Evolutionary conservation across 1,284 basidiomycete genomes (phyloP).

Genomic region (Naganishia cerealis): DNA sequence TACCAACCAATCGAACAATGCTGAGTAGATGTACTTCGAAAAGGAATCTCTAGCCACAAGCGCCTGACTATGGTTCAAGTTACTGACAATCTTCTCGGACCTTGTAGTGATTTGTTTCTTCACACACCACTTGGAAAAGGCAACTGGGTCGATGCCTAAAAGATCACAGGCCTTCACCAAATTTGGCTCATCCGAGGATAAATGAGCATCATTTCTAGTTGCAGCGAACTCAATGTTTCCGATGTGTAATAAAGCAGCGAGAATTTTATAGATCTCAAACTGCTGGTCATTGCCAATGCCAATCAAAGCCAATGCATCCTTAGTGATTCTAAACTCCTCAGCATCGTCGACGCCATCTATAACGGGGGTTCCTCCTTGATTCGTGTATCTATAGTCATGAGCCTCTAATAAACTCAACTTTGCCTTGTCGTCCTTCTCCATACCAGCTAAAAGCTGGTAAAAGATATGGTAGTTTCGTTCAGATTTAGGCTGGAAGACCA

Average conservation of each 20-base stretch:
- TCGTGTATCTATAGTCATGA: conserved; percentile 79
- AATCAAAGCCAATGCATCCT: conserved; percentile 91
- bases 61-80: conserved; percentile 84
- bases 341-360: conserved; percentile 92
- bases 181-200: conserved; percentile 81
- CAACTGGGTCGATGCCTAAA: conserved; percentile 82
- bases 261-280: conserved; percentile 93
- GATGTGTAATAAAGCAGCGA: conserved; percentile 90
- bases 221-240: conserved; percentile 91
- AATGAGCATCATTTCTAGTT: conserved; percentile 72
- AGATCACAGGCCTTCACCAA: conserved; percentile 80
- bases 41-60: conserved; percentile 95
- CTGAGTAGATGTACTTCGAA: conserved; percentile 97
- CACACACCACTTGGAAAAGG: conserved; percentile 98
- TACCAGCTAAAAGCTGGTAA: conserved; percentile 97
- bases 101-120: conserved; percentile 96
- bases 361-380: conserved; percentile 86
- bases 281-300: conserved; percentile 96
- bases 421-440: conserved; percentile 92
- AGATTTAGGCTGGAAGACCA: conserved; percentile 93
- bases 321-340: conserved; percentile 90
- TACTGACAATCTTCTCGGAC: conserved; percentile 90
- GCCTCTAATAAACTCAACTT: conserved; percentile 84
- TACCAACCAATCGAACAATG: conserved; percentile 96
- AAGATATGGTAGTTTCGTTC: conserved; percentile 99